Evolutionary conservation across 345 rosid genomes (phyloP).

Genomic region (Salix udensis): DNA sequence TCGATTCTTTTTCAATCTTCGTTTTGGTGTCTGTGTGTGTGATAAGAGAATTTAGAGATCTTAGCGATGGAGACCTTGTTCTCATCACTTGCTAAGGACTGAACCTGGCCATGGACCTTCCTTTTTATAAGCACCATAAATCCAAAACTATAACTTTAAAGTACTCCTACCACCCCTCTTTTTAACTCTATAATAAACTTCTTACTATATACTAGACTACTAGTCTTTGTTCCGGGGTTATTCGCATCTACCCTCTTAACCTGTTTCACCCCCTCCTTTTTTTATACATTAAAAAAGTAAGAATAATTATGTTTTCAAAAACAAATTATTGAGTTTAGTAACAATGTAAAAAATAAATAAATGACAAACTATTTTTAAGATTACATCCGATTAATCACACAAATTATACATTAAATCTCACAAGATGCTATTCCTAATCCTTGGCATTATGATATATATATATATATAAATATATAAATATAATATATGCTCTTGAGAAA

Average conservation of each 20-base stretch:
- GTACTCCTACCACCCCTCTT: not conserved
- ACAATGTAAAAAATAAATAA: too few species aligned
- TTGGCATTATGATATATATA: too few species aligned
- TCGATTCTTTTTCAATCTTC: constrained; percentile 28
- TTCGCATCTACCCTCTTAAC: constrained; percentile 26
- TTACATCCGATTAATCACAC: too few species aligned
- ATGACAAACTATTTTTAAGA: too few species aligned
- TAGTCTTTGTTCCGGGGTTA: constrained; percentile 14
- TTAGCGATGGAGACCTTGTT: constrained; percentile 33
- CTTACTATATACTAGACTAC: not conserved
- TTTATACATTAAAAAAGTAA: too few species aligned
- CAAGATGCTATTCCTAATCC: too few species aligned
- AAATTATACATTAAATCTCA: too few species aligned
- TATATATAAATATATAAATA: too few species aligned
- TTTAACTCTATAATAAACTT: not conserved
- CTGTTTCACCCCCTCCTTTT: not conserved
- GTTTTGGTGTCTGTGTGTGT: constrained; percentile 15
- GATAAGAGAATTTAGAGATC: constrained; percentile 26
- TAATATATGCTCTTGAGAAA: not conserved
- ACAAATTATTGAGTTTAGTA: too few species aligned
- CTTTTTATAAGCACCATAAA: constrained; percentile 22
- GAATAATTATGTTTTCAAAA: too few species aligned
- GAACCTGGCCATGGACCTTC: constrained; percentile 15
- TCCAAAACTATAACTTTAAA: not conserved
- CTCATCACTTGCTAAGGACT: constrained; percentile 28